phyloP scores from a whole-genome alignment of 2,329 filamentous ascomycete genomes.

The Aspergillus sp. region DNA sequence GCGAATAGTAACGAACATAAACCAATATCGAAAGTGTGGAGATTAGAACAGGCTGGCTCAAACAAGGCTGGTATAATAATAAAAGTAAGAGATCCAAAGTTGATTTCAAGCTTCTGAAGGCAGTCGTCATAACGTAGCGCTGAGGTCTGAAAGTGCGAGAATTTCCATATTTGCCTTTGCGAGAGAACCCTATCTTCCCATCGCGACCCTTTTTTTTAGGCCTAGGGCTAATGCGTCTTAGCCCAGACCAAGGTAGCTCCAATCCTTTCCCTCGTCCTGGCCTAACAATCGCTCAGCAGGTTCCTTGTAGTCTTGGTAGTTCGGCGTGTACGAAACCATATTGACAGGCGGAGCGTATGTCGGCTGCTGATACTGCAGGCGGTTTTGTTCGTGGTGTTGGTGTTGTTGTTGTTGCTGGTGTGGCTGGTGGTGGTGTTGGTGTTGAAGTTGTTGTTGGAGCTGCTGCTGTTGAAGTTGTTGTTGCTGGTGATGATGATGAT shows the following conservation, averaged over 20 bases:
- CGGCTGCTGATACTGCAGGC: constrained; percentile 34
- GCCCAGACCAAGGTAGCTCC: constrained; percentile 44
- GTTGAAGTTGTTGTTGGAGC: constrained; percentile 27
- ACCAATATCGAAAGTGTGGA: constrained; percentile 7
- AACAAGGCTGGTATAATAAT: constrained; percentile 7
- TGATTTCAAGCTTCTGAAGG: constrained; percentile 8
- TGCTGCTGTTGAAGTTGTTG: constrained; percentile 4
- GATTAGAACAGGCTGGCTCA: constrained; percentile 7
- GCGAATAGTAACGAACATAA: constrained; percentile 10
- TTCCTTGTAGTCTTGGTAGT: constrained; percentile 38
- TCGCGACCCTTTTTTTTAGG: not conserved
- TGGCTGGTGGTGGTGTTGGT: constrained; percentile 15
- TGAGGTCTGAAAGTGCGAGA: not conserved
- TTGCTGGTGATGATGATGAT: constrained; percentile 20
- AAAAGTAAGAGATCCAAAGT: not conserved
- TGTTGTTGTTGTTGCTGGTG: constrained; percentile 39
- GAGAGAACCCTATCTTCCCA: not conserved
- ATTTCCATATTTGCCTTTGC: not conserved
- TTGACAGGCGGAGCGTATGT: constrained; percentile 35
- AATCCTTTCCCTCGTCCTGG: constrained; percentile 46
- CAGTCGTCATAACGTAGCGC: constrained; percentile 11
- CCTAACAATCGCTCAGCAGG: constrained; percentile 37
- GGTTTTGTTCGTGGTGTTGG: not conserved
- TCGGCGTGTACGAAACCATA: constrained; percentile 39
- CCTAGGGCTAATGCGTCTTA: constrained; percentile 22